phyloP scores from a whole-genome alignment of 163 green algal genomes.

The Chloromonas sp. region DNA sequence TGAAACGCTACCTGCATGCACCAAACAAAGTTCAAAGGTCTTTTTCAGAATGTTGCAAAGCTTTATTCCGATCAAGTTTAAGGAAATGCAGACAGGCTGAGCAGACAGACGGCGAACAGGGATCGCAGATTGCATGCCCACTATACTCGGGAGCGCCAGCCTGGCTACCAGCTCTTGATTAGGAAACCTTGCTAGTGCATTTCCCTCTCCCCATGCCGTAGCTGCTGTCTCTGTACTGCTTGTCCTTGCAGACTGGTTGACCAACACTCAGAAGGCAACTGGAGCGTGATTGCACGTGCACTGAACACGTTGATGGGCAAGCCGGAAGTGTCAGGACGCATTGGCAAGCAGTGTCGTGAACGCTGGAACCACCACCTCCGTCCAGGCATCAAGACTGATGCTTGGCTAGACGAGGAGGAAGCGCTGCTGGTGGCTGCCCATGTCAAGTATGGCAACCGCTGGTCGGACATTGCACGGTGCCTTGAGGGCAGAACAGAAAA shows the following conservation, averaged over 20 bases:
- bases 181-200: no score
- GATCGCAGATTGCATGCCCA: no score
- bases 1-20: not conserved
- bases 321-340: constrained; percentile 13
- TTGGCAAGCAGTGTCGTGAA: constrained; percentile 77
- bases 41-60: no score
- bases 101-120: no score
- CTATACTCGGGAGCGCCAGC: no score
- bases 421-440: constrained; percentile 50
- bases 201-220: no score
- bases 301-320: constrained; percentile 37
- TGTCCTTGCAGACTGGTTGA: constrained; percentile 57
- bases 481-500: constrained; percentile 76
- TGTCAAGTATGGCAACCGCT: constrained; percentile 57
- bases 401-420: constrained; percentile 62
- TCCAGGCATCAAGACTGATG: constrained; percentile 58
- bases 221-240: not conserved
- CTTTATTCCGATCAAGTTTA: no score
- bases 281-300: constrained; percentile 61
- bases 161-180: no score
- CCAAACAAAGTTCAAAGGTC: no score
- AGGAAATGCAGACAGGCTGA: no score
- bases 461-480: constrained; percentile 70
- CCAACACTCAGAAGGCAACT: constrained; percentile 65
- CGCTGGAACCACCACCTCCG: constrained; percentile 72